Evolutionary conservation across 1,284 basidiomycete genomes (phyloP).

Genomic region (Ustanciosporium gigantosporum): DNA sequence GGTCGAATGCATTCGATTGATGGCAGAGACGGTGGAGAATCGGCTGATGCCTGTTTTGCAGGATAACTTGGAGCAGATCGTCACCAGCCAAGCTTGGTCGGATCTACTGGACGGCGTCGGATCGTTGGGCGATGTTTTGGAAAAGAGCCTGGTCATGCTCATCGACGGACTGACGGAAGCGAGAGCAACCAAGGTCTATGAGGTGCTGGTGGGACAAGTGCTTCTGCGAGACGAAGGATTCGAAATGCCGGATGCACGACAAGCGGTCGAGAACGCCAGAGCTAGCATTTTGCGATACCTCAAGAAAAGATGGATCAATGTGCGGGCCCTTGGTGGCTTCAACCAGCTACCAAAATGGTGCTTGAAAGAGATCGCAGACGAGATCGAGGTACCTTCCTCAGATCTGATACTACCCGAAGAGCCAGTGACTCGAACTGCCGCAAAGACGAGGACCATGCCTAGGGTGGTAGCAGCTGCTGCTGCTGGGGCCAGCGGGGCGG

Average conservation of each 20-base stretch:
- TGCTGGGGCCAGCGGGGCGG: background rate
- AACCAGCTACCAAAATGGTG: conserved; percentile 79
- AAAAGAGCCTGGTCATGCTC: conserved; percentile 47
- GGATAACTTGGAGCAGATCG: conserved; percentile 33
- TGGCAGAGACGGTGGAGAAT: conserved; percentile 48
- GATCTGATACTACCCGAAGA: conserved; percentile 42
- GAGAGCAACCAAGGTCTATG: conserved; percentile 38
- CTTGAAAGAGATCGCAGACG: conserved; percentile 74
- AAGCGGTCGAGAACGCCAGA: conserved; percentile 44
- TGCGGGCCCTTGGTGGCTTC: conserved; percentile 79
- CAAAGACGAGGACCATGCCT: conserved; percentile 7
- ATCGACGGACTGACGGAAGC: conserved; percentile 49
- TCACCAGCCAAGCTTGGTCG: conserved; percentile 35
- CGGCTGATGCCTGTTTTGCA: conserved; percentile 34
- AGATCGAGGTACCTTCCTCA: conserved; percentile 36
- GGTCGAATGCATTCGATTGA: conserved; percentile 49
- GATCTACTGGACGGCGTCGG: conserved; percentile 47
- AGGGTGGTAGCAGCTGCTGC: background rate
- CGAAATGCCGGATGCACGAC: conserved; percentile 7
- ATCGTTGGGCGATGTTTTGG: conserved; percentile 45
- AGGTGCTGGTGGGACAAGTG: conserved; percentile 49
- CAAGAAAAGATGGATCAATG: conserved; percentile 69
- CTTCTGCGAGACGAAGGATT: conserved; percentile 46
- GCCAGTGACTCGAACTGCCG: conserved; percentile 1
- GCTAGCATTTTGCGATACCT: conserved; percentile 42